These are phyloP conservation scores for Ophiosphaerella korrae DNA, from an alignment of 2,329 filamentous ascomycete genomes.

Conservation along the genomic window DNA sequence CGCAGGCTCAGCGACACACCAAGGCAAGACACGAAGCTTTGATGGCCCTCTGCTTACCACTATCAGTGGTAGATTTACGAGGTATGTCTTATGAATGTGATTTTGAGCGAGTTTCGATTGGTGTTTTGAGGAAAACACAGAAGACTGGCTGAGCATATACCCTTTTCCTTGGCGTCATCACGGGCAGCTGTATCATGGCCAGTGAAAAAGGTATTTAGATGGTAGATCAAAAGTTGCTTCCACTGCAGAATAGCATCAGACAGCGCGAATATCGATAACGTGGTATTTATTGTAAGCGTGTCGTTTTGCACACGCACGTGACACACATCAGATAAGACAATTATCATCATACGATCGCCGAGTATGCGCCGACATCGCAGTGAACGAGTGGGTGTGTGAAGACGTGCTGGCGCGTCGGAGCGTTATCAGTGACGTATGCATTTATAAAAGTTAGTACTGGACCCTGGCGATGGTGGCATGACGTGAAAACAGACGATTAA, in stretches of 20 bases:
- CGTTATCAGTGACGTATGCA: slow-evolving; percentile 7
- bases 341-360: background rate
- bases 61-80: slow-evolving; percentile 10
- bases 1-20: slow-evolving; percentile 43
- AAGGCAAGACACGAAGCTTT: slow-evolving; percentile 46
- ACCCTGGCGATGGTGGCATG: background rate
- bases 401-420: slow-evolving; percentile 4
- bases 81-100: slow-evolving; percentile 27
- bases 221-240: background rate
- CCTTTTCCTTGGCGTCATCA: slow-evolving; percentile 5
- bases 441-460: background rate
- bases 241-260: background rate
- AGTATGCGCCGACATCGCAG: slow-evolving; percentile 1
- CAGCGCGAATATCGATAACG: background rate
- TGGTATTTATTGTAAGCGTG: background rate
- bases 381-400: slow-evolving; percentile 2
- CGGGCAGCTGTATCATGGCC: background rate
- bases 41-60: slow-evolving; percentile 2
- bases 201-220: background rate
- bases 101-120: slow-evolving; percentile 7
- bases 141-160: slow-evolving; percentile 15
- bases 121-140: slow-evolving; percentile 14
- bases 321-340: slow-evolving; percentile 7
- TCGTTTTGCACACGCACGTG: background rate
- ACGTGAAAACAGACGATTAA: too few species aligned